These are phyloP conservation scores for Beauveria australis DNA, from an alignment of 2,329 filamentous ascomycete species.

Conservation along the genomic window DNA sequence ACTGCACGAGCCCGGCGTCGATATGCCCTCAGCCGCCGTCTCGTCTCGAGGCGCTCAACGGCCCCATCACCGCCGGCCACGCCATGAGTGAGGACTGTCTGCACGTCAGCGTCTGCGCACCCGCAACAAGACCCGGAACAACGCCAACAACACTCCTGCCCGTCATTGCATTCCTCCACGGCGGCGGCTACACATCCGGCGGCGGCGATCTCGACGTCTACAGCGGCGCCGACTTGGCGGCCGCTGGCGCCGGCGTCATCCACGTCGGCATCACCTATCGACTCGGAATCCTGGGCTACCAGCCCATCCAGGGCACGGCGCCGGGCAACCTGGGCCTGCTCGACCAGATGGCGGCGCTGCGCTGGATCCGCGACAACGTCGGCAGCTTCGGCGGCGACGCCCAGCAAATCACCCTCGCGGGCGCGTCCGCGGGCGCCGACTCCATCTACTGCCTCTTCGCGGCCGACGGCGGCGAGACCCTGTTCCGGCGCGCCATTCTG, in stretches of 20 bases:
- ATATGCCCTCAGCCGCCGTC: conserved; percentile 16
- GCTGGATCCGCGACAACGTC: conserved; percentile 59
- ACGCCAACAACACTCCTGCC: conserved; percentile 11
- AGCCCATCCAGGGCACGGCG: conserved; percentile 15
- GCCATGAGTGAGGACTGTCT: conserved; percentile 14
- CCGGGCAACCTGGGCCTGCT: conserved; percentile 48
- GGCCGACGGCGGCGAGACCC: conserved; percentile 1
- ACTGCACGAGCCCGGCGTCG: conserved; percentile 12
- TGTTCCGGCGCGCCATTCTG: conserved; percentile 14
- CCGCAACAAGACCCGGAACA: neutral
- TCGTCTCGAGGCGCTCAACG: conserved; percentile 11
- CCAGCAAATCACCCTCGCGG: conserved; percentile 54
- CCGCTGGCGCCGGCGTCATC: conserved; percentile 14
- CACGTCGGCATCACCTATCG: conserved; percentile 28
- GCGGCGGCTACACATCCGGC: conserved; percentile 16
- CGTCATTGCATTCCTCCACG: conserved; percentile 21
- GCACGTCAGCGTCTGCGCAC: conserved; percentile 12
- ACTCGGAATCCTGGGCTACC: conserved; percentile 27
- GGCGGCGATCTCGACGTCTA: conserved; percentile 12
- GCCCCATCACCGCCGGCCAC: conserved; percentile 7
- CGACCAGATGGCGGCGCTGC: conserved; percentile 49
- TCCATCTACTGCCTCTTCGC: conserved; percentile 25
- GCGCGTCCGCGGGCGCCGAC: conserved; percentile 49
- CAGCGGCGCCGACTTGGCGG: conserved; percentile 4
- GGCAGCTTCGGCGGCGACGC: conserved; percentile 57